Base-by-base conservation (phyloP, 192 early-diverging fungal species). In the Backusella tarrabulga region DNA sequence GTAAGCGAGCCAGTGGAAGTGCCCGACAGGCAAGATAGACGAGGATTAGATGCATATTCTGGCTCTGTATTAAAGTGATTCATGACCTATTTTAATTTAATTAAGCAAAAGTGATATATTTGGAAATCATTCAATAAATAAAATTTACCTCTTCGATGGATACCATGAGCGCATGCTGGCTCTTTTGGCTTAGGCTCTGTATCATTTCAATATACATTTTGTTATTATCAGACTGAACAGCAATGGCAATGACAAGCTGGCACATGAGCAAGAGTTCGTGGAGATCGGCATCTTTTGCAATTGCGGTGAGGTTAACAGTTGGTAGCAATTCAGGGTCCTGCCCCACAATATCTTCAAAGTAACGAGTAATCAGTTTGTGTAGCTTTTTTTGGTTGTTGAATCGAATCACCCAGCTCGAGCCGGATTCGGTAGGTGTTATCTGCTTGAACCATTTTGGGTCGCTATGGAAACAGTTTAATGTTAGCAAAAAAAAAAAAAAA, bases 331-430 rank as follows among this genome's bases (percentile, higher is more conserved):
- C 85, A 41, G 88, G 87, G 68, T 79, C 73, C 72, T 94, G 93
- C 67, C 91, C 90, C 15, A 96, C 84, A 8, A 95, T 90, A 41
- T 98, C 95, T 35, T 97, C 95, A 71, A 95, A 96, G 83, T 95
- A 97, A 21, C 89, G 85, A 5, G 88, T 91, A 29, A 98, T 83
- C 6, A 97, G 88, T 73, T 93, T 93, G 87, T 97, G 89, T 21
- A 97, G 87, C 81, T 92, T 94, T 80, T 97, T 97, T 17, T 98
- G 90, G 71, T 95, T 95, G 84, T 97, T 98, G 83, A 96, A 92
- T 76, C 93, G 94, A 40, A 95, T 79, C 4, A 99, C 95, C 98
- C 98, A 99, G 86, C 95, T 97, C 84, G 93, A 92, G 71, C 90
- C 92, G 19, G 87, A 85, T 68, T 93, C 92, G 17, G 87, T 83